Conservation (phyloP, 805 yeast genomes). For the Candida chauliodis region DNA sequence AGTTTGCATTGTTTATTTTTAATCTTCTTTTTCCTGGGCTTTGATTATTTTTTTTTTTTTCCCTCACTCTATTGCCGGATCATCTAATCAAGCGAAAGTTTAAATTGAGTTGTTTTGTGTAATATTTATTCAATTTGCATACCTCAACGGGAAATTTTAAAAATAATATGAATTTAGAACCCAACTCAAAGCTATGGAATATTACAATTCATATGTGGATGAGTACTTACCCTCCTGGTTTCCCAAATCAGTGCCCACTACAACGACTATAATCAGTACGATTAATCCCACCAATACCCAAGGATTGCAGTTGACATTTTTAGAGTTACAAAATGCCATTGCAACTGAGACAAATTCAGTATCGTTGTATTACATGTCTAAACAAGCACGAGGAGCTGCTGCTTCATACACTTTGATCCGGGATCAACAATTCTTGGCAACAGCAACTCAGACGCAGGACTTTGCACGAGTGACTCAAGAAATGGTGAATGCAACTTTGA, state of each 20-base stretch:
- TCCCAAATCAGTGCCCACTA: constrained; percentile 22
- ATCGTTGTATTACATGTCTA: constrained; percentile 17
- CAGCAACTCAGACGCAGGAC: constrained; percentile 27
- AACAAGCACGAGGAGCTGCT: constrained; percentile 25
- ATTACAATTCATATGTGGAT: constrained; percentile 2
- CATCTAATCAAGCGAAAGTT: too few species aligned
- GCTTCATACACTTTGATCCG: constrained; percentile 28
- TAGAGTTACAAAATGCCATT: constrained; percentile 5
- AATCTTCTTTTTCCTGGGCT: too few species aligned
- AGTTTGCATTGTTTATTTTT: too few species aligned
- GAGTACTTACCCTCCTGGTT: constrained; percentile 11
- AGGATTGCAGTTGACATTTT: constrained; percentile 14
- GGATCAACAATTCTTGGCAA: constrained; percentile 26
- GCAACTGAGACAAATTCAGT: constrained; percentile 20
- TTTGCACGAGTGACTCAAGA: constrained; percentile 18
- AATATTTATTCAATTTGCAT: too few species aligned
- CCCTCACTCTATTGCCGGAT: too few species aligned
- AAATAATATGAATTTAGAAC: too few species aligned
- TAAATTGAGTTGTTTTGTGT: too few species aligned
- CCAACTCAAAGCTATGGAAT: constrained; percentile 3
- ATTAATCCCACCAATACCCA: constrained; percentile 23
- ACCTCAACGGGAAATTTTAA: too few species aligned
- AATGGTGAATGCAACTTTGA: constrained; percentile 18
- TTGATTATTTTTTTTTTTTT: too few species aligned
- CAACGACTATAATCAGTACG: constrained; percentile 19